Percentiles rank a stretch among this genome's conserved stretches.
These are phyloP conservation scores for Urochloa ruziziensis DNA, from an alignment of 176 grass and related monocot species.

Conservation along the genomic window DNA sequence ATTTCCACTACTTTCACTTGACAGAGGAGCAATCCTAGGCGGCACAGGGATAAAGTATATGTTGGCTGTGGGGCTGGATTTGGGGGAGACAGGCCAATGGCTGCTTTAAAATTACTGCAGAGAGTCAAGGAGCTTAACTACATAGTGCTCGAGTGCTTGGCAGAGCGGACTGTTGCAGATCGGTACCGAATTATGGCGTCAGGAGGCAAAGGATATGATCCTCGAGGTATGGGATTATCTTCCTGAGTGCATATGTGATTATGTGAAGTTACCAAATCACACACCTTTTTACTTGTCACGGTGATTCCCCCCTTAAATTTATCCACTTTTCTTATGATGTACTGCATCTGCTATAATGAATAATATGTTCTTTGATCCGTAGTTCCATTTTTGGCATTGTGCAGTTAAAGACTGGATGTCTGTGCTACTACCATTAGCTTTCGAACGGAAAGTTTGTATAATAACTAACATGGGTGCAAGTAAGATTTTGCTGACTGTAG, in stretches of 20 bases:
- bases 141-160: slow-evolving; percentile 89
- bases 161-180: slow-evolving; percentile 87
- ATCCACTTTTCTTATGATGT: background rate
- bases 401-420: slow-evolving; percentile 88
- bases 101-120: slow-evolving; percentile 73
- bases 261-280: background rate
- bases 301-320: background rate
- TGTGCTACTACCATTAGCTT: slow-evolving; percentile 77
- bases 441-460: slow-evolving; percentile 71
- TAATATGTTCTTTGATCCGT: slow-evolving; percentile 9
- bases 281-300: background rate
- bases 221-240: slow-evolving; percentile 64
- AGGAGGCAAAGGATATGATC: slow-evolving; percentile 85
- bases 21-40: slow-evolving; percentile 64
- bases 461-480: slow-evolving; percentile 96
- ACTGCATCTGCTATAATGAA: background rate
- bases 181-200: slow-evolving; percentile 57
- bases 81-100: slow-evolving; percentile 69
- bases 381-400: slow-evolving; percentile 26
- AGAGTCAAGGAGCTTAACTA: slow-evolving; percentile 80
- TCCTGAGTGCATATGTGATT: background rate
- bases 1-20: background rate
- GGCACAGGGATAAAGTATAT: slow-evolving; percentile 61
- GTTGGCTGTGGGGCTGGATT: slow-evolving; percentile 94
- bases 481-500: slow-evolving; percentile 38